These are phyloP conservation scores for Phytophthora pisi DNA, from an alignment of 352 stramenopile genomes.

Conservation along the genomic window DNA sequence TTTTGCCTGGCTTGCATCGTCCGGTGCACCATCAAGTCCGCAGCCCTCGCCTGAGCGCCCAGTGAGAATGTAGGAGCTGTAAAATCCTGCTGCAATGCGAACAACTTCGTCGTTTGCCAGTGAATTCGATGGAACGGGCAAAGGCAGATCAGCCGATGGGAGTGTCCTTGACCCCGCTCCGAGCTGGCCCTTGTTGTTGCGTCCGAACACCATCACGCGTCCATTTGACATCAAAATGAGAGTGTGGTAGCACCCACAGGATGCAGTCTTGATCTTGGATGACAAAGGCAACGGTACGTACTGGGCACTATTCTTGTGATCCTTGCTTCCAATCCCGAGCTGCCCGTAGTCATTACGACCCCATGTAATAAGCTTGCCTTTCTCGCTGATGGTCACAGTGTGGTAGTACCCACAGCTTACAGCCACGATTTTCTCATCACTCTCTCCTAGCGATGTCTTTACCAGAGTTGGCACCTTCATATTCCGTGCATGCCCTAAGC, in stretches of 20 bases:
- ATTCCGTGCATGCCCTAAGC: constrained; percentile 78
- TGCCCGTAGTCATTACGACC: constrained; percentile 89
- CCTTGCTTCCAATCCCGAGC: constrained; percentile 87
- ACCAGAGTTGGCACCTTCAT: constrained; percentile 75
- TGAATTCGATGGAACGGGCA: constrained; percentile 78
- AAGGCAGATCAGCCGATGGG: constrained; percentile 78
- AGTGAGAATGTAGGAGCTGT: constrained; percentile 89
- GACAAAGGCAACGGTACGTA: constrained; percentile 81
- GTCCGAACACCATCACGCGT: constrained; percentile 86
- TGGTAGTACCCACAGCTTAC: constrained; percentile 89
- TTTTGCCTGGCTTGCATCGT: constrained; percentile 54
- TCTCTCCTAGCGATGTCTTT: constrained; percentile 67
- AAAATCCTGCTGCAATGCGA: constrained; percentile 83
- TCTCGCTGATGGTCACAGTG: constrained; percentile 77
- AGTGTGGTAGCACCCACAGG: constrained; percentile 87
- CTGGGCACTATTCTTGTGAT: constrained; percentile 85
- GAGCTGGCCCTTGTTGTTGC: constrained; percentile 90
- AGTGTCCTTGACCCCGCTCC: constrained; percentile 76
- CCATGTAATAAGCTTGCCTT: constrained; percentile 87
- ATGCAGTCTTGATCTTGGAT: constrained; percentile 76
- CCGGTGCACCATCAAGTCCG: constrained; percentile 37
- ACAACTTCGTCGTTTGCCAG: constrained; percentile 85
- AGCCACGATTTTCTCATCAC: constrained; percentile 77
- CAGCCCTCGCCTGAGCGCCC: constrained; percentile 56
- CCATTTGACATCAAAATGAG: constrained; percentile 80